Percentiles rank a stretch among this genome's conserved stretches.
phyloP scores from a whole-genome alignment of 2,329 filamentous ascomycete genomes.

The Colletotrichum sp. region DNA sequence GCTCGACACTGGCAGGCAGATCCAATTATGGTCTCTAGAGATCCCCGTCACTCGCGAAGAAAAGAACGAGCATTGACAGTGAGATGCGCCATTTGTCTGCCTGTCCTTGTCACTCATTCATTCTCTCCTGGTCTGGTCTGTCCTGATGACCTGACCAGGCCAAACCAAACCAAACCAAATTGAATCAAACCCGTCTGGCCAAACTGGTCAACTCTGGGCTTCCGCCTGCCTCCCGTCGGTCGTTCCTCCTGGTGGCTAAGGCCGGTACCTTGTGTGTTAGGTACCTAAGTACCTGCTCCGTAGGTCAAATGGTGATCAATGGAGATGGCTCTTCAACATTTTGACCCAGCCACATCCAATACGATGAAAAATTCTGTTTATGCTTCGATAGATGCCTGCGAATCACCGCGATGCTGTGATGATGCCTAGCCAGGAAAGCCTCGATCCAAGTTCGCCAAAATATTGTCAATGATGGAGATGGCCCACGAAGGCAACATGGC shows the following conservation, averaged over 20 bases:
- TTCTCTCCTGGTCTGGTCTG: neutral
- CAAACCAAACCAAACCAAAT: neutral
- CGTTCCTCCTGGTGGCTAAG: neutral
- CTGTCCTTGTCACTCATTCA: neutral
- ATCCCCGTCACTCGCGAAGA: neutral
- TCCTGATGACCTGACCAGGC: neutral
- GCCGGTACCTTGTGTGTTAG: neutral
- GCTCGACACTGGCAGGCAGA: neutral
- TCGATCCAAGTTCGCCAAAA: neutral
- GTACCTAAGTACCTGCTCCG: neutral
- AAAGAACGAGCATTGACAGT: neutral
- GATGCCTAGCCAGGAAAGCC: neutral
- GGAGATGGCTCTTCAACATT: neutral
- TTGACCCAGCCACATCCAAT: neutral
- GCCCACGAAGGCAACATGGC: neutral
- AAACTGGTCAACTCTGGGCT: neutral
- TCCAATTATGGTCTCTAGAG: neutral
- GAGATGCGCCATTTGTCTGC: neutral
- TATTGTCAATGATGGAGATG: neutral
- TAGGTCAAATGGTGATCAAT: neutral
- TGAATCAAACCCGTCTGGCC: neutral
- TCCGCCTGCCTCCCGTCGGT: neutral
- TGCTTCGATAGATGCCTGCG: neutral
- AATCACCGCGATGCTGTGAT: neutral
- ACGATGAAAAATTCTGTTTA: neutral